phyloP scores from a whole-genome alignment of 1,284 basidiomycete species.

The Ceratobasidium papillatum region DNA sequence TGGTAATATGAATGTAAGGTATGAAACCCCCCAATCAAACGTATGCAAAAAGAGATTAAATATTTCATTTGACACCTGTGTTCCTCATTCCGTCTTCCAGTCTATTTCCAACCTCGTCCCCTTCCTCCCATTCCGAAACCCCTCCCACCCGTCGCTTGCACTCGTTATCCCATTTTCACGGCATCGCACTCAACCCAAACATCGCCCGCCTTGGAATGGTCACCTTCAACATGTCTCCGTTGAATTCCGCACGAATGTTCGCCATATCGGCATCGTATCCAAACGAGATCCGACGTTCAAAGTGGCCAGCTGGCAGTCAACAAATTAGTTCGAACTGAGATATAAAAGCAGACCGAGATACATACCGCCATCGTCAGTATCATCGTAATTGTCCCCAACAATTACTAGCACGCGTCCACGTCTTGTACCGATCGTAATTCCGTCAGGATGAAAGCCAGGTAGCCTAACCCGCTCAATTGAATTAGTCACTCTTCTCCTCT shows the following conservation, averaged over 20 bases:
- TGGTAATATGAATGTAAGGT: conserved; percentile 1
- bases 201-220: conserved; percentile 37
- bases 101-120: not conserved
- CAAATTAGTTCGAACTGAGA: no score
- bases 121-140: not conserved
- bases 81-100: not conserved
- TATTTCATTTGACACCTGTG: not conserved
- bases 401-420: conserved; percentile 26
- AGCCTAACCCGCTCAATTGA: not conserved
- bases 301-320: conserved; percentile 61
- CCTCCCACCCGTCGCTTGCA: not conserved
- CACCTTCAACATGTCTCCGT: conserved; percentile 57
- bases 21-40: not conserved
- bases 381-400: conserved; percentile 31
- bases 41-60: not conserved
- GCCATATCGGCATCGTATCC: conserved; percentile 74
- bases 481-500: not conserved
- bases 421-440: conserved; percentile 27
- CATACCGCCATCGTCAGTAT: conserved; percentile 31
- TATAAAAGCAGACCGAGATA: not conserved
- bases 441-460: conserved; percentile 22
- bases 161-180: not conserved
- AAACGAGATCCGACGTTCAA: conserved; percentile 75
- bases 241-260: conserved; percentile 74
- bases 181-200: not conserved